phyloP scores from a whole-genome alignment of 129 eudicot genomes.

The Rutidosis leptorrhynchoides region DNA sequence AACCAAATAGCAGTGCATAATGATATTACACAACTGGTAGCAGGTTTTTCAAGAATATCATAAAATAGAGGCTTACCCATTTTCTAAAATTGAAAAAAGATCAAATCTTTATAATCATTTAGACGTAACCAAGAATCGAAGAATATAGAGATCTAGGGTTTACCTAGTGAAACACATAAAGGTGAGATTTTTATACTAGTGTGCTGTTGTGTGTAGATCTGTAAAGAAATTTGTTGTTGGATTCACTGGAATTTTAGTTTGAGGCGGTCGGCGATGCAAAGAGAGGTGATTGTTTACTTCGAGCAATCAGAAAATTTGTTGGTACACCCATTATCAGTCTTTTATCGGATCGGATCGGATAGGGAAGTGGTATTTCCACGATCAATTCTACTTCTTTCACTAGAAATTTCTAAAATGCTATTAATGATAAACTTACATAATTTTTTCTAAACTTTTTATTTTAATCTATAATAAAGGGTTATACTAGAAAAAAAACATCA shows the following conservation, averaged over 20 bases:
- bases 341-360: too few species aligned
- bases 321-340: too few species aligned
- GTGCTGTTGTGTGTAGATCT: conserved; percentile 18
- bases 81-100: background rate
- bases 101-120: background rate
- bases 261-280: conserved; percentile 7
- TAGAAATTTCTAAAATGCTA: too few species aligned
- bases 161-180: conserved; percentile 18
- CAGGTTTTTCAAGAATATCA: conserved; percentile 90
- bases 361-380: too few species aligned
- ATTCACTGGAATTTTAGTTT: background rate
- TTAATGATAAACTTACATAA: too few species aligned
- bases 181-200: background rate
- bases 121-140: background rate
- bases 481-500: too few species aligned
- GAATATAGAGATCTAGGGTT: conserved; percentile 28
- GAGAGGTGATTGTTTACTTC: conserved; percentile 1
- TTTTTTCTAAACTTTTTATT: too few species aligned
- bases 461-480: too few species aligned
- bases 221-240: background rate
- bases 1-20: conserved; percentile 75
- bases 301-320: background rate
- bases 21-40: conserved; percentile 74
- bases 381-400: too few species aligned
- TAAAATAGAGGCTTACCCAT: conserved; percentile 89